phyloP scores from a whole-genome alignment of 176 grass and related monocot genomes.

The Triticum urartu region DNA sequence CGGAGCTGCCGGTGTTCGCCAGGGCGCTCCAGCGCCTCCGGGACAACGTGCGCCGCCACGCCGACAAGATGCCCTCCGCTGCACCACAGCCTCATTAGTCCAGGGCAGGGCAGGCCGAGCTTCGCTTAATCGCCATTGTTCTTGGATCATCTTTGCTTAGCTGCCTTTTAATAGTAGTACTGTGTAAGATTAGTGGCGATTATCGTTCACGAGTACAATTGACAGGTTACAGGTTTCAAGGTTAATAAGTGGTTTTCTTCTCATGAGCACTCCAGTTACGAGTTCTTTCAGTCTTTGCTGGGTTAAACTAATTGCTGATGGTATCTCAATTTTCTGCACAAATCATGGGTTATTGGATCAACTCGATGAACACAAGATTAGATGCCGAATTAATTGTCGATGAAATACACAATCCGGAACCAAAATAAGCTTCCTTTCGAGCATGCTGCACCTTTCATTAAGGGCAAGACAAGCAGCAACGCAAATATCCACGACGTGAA shows the following conservation, averaged over 20 bases:
- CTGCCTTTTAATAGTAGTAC: background rate
- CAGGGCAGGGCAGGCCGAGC: background rate
- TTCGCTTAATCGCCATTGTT: background rate
- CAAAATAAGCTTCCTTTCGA: too few relatives aligned
- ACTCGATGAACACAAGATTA: too few relatives aligned
- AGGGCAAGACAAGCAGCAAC: too few relatives aligned
- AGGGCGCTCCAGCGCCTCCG: background rate
- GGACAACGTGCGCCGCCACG: background rate
- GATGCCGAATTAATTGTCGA: too few relatives aligned
- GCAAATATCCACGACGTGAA: too few relatives aligned
- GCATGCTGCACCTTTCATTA: too few relatives aligned
- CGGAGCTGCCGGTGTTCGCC: background rate
- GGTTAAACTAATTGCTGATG: too few relatives aligned
- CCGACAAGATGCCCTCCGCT: background rate
- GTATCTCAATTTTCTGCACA: too few relatives aligned
- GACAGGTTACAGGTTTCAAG: background rate
- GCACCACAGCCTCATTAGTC: background rate
- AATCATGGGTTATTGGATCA: too few relatives aligned
- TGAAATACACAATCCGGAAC: too few relatives aligned
- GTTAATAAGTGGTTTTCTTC: background rate
- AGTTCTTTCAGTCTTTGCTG: too few relatives aligned
- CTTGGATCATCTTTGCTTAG: background rate
- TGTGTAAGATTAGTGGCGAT: background rate
- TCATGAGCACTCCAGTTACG: too few relatives aligned
- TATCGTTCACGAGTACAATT: background rate